phyloP scores from a whole-genome alignment of 1,284 basidiomycete genomes.

The Cryptococcus amylolentus region DNA sequence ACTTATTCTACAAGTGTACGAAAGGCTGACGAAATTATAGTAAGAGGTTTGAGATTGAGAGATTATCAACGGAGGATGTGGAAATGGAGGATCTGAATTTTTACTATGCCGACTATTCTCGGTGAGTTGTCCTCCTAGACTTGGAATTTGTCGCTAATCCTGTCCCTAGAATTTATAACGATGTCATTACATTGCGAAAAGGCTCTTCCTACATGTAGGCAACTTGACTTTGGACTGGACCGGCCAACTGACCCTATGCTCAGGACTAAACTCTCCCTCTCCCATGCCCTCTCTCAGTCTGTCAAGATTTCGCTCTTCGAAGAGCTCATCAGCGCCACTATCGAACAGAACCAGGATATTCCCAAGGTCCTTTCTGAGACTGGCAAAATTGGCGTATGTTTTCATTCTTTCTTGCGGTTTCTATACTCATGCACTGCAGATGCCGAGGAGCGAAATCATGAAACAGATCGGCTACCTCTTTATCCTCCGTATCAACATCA shows the following conservation, averaged over 20 bases:
- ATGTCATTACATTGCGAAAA: conserved; percentile 91
- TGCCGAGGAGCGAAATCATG: conserved; percentile 77
- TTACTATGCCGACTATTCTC: conserved; percentile 94
- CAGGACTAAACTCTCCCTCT: conserved; percentile 93
- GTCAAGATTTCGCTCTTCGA: conserved; percentile 97
- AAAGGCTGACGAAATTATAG: conserved; percentile 49
- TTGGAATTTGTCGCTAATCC: not conserved
- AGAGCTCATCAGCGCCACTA: conserved; percentile 85
- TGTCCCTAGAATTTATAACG: conserved; percentile 80
- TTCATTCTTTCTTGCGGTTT: not conserved
- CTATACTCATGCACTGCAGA: conserved; percentile 23
- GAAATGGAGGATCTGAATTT: conserved; percentile 97
- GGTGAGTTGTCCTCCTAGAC: conserved; percentile 54
- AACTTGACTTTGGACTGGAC: not conserved
- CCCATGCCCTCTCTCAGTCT: conserved; percentile 90
- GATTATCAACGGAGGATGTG: conserved; percentile 72
- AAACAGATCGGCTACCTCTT: conserved; percentile 94
- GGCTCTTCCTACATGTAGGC: conserved; percentile 92
- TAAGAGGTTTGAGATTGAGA: conserved; percentile 88
- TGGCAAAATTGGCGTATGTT: conserved; percentile 81
- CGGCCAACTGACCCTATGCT: not conserved
- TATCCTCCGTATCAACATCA: conserved; percentile 89
- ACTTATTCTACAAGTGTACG: not conserved
- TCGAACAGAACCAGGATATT: conserved; percentile 95
- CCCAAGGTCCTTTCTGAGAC: conserved; percentile 90